Percentiles rank a stretch among this genome's conserved stretches.
These are phyloP conservation scores for Chlorella sp. DNA, from an alignment of 139 green algal genomes.

Conservation along the genomic window DNA sequence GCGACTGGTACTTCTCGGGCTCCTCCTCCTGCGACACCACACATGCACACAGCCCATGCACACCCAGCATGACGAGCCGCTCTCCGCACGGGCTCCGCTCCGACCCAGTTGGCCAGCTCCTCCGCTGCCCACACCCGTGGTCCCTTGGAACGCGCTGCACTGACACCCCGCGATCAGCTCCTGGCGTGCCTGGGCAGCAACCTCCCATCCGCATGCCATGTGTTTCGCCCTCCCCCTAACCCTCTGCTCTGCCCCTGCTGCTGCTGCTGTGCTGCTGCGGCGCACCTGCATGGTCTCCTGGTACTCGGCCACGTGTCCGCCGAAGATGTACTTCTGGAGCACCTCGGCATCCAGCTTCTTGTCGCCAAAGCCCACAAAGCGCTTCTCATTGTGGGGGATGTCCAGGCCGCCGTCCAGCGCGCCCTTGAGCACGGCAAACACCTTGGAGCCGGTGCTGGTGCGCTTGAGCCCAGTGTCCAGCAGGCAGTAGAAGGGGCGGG, in stretches of 20 bases:
- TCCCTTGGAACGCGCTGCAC: too few species aligned
- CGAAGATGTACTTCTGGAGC: slow-evolving; percentile 89
- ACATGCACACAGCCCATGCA: not conserved
- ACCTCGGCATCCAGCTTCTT: slow-evolving; percentile 92
- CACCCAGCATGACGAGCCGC: not conserved
- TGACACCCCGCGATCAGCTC: too few species aligned
- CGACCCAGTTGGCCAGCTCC: too few species aligned
- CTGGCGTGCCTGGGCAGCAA: too few species aligned
- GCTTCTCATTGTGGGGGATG: slow-evolving; percentile 99
- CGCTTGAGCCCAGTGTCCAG: slow-evolving; percentile 96
- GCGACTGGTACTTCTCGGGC: slow-evolving; percentile 89
- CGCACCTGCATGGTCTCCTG: slow-evolving; percentile 79
- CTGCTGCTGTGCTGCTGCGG: not conserved
- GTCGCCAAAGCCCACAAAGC: slow-evolving; percentile 89
- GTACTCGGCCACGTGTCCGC: slow-evolving; percentile 96
- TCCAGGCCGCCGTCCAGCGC: slow-evolving; percentile 94
- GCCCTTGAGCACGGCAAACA: slow-evolving; percentile 56
- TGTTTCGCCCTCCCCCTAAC: too few species aligned
- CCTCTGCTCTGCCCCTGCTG: too few species aligned
- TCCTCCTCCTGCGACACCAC: slow-evolving; percentile 80
- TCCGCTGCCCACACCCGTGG: too few species aligned
- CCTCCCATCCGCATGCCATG: too few species aligned
- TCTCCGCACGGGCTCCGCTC: too few species aligned
- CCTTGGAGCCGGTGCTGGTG: slow-evolving; percentile 92
- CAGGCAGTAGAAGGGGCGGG: slow-evolving; percentile 89